These are phyloP conservation scores for Zostera marina DNA, from an alignment of 116 monocot genomes.

Conservation along the genomic window DNA sequence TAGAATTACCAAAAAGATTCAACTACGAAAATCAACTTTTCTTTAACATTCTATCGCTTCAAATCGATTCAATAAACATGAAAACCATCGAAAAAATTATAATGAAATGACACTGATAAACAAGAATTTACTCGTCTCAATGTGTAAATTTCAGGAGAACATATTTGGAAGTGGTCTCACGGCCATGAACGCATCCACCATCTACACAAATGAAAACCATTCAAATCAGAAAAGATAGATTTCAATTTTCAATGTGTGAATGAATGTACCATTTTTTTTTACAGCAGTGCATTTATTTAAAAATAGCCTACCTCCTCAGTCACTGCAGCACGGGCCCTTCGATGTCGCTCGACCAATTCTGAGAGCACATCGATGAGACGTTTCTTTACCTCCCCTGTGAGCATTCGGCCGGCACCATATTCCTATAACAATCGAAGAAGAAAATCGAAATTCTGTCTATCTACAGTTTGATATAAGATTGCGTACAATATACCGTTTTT, in stretches of 20 bases:
- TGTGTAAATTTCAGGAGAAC: conserved; percentile 11
- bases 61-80: too few species aligned
- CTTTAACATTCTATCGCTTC: too few species aligned
- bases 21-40: too few species aligned
- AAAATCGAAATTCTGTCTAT: too few species aligned
- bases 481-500: too few species aligned
- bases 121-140: too few species aligned
- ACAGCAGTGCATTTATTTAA: not conserved
- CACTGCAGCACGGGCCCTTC: conserved; percentile 48
- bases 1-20: too few species aligned
- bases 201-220: conserved; percentile 2
- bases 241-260: not conserved
- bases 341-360: conserved; percentile 72
- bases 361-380: conserved; percentile 65
- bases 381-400: conserved; percentile 84
- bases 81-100: too few species aligned
- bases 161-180: conserved; percentile 35
- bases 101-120: too few species aligned
- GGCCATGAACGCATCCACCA: conserved; percentile 43
- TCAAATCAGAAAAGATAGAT: not conserved
- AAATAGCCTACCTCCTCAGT: conserved; percentile 53
- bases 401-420: conserved; percentile 69
- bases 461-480: too few species aligned
- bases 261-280: too few species aligned
- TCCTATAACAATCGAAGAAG: conserved; percentile 24